Base-by-base conservation (phyloP, 768 basidiomycete species). In the Amanita subjunquillea region DNA sequence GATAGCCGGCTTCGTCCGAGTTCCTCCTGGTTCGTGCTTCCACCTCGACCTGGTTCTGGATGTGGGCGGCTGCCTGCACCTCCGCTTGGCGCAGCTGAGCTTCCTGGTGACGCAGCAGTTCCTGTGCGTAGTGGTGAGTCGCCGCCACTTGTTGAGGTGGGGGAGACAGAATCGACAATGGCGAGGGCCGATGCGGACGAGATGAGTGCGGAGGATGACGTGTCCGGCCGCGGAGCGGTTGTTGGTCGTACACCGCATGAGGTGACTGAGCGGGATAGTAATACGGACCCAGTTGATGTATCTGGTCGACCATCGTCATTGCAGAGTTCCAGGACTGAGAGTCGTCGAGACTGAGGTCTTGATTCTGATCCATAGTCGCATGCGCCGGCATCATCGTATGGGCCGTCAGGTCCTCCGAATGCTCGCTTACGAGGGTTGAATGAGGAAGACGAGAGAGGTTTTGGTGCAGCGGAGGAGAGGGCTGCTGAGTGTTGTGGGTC, bases 281-380 rank as follows among this genome's bases (percentile, higher is more conserved):
- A 48, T 56, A 68, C 56, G 56, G 70, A 62, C 59, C 59, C 58
- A 51, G 62, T n/a, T 25, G 44, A 52, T 55, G 60, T 51, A 57
- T 59, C 51, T 43, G 72, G 64, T 53, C 51, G 20, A 34, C 42
- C 43, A 53, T 53, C 36, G 72, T 85, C 85, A 77, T 89, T 87
- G 78, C 87, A 88, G 76, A 90, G 83, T 59, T 90, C 87, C 85
- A 89, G 78, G 77, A 90, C 83, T 67, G 83, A 76, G 77, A 90
- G 80, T 55, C 87, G 71, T 60, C 87, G 77, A 70, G 83, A 86
- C 62, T 85, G 81, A 57, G 87, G 87, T 60, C 87, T 75, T 61
- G 84, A 87, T 58, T 87, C 85, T 57, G 75, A 63, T 22, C 80
- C 87, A 68, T 85, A 84, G 51, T 84, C 83, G 72, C 84, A 81